Base-by-base conservation (phyloP, 2,329 filamentous ascomycete genomes). In the Colletotrichum zoysiae region DNA sequence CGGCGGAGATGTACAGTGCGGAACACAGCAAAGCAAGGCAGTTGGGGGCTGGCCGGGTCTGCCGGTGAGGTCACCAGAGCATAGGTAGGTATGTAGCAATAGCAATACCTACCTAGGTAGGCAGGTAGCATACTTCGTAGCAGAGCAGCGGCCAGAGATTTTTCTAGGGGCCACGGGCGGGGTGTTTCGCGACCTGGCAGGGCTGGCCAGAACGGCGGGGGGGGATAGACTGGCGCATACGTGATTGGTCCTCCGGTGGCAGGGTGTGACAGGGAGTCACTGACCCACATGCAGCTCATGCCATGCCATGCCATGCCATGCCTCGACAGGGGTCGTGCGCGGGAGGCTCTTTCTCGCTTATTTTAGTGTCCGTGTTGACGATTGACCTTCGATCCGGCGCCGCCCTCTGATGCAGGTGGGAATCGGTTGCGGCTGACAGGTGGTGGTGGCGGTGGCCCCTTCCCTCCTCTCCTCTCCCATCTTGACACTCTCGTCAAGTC, bases 361-460 rank as follows among this genome's bases (percentile, higher is more conserved):
- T 65, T 70, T 71, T 74, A 74, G 73, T 69, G 73, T 74, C 71
- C 71, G 67, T 60, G 50, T 65, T 65, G 65, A 63, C 60, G 68
- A 73, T 67, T 65, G 65, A 35, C 62, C 57, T 51, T 73, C 58
- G 51, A 65, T 70, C 38, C 61, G 46, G 66, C 65, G 70, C 60
- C 60, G 65, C 42, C 59, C 81, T 81, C 83, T 80, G 18, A 40
- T 42, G 55, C n/a, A 30, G 35, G 42, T 66, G 16, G 14, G 14
- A 23, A 58, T 44, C 46, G 23, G 30, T 12, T 60, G 35, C 12
- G 44, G 20, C 23, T 42, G 38, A n/a, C 35, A 40, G 6, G 14
- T 40, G n/a, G n/a, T 14, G n/a, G n/a, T 7, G 14, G 12, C 40
- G 20, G 11, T 18, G 35, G 35, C 14, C 3, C n/a, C 12, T 2